Percentiles rank a stretch among this genome's conserved stretches.
Conservation (phyloP, 805 yeast genomes). For the Barnettozyma pratensis region DNA sequence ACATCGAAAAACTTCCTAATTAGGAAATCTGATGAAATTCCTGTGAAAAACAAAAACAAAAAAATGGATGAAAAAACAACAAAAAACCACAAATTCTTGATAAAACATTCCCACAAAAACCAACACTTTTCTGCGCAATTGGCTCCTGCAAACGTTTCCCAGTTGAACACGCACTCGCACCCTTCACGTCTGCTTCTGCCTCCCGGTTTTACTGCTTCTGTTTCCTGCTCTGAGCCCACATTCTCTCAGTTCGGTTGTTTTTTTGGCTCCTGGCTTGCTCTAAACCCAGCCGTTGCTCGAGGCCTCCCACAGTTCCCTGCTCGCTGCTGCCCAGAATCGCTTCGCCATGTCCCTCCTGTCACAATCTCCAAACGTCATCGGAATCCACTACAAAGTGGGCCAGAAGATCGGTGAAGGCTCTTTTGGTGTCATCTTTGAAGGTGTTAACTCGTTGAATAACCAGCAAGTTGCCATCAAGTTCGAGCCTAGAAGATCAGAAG, state of each 20-base stretch:
- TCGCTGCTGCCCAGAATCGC: neutral
- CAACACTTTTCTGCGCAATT: neutral
- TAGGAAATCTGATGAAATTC: no score
- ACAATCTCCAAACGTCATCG: constrained; percentile 46
- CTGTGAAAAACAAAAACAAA: neutral
- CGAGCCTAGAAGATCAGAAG: constrained; percentile 94
- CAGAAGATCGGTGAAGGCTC: constrained; percentile 98
- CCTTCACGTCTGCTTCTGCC: neutral
- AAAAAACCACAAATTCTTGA: neutral
- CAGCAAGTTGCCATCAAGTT: constrained; percentile 95
- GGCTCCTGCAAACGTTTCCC: neutral
- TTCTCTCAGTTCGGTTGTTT: neutral
- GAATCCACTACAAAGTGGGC: constrained; percentile 94
- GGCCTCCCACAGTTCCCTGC: constrained; percentile 1
- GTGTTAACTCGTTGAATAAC: constrained; percentile 85
- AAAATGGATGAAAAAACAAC: neutral
- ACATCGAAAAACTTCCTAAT: no score
- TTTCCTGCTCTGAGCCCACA: neutral
- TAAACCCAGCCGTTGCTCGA: neutral
- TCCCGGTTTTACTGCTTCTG: neutral
- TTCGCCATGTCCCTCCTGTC: constrained; percentile 3
- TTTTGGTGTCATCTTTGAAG: constrained; percentile 96
- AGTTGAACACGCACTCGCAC: neutral
- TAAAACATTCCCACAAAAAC: neutral
- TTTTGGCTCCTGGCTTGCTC: neutral